These are phyloP conservation scores for Eimeria maxima DNA, from an alignment of 169 alveolate genomes.

Conservation along the genomic window DNA sequence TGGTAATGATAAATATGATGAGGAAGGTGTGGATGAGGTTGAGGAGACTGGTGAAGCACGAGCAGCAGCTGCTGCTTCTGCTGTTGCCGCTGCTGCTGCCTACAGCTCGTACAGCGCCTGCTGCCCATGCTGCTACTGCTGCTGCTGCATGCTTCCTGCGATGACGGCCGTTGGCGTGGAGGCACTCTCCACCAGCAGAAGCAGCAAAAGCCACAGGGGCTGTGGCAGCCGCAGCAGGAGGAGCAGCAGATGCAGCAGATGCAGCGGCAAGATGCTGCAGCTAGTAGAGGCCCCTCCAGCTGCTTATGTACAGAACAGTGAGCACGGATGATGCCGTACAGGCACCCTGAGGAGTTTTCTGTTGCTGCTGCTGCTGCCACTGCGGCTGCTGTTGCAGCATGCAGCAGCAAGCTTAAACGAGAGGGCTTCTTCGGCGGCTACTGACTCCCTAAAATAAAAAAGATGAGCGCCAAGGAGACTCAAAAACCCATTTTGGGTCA, in stretches of 20 bases:
- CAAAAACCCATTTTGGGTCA: neutral
- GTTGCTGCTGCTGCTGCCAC: neutral
- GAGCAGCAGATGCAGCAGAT: too few relatives aligned
- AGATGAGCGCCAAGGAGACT: neutral
- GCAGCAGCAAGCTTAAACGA: neutral
- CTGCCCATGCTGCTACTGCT: too few relatives aligned
- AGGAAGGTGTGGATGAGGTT: neutral
- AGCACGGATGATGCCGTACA: neutral
- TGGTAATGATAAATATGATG: neutral
- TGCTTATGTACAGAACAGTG: neutral
- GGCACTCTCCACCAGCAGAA: neutral
- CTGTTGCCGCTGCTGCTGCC: neutral
- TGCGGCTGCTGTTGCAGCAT: constrained; percentile 5
- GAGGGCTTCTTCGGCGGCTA: neutral
- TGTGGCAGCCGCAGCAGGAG: neutral
- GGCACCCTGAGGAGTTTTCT: neutral
- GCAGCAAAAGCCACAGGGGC: neutral
- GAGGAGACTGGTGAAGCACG: neutral
- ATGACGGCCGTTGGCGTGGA: neutral
- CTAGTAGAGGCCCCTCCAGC: neutral
- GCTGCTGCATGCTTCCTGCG: neutral
- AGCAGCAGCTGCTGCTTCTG: neutral
- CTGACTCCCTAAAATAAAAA: neutral
- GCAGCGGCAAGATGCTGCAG: neutral
- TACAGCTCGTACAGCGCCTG: neutral